Evolutionary conservation across 2,329 filamentous ascomycete species (phyloP), one percentile per base, ranked within the genome.

Genomic region (Paraphaeosphaeria minitans): DNA sequence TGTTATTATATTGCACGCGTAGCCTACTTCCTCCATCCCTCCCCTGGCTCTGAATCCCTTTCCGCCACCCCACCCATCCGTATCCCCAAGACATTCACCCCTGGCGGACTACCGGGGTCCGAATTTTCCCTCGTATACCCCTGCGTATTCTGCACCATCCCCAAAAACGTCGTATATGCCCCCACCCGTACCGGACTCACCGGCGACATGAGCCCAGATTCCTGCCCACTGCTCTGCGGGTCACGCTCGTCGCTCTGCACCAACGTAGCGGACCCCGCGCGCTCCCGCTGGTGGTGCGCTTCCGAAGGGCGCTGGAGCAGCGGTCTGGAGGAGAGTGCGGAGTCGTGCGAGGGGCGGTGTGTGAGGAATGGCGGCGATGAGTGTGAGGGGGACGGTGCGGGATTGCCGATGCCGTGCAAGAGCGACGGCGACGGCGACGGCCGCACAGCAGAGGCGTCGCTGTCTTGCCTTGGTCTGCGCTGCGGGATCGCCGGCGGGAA

Each of bases 401-500:
- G 5, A 16, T 19, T 33, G 27, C 45, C 14, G 45, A 14, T 8
- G 16, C 14, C 16, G 5, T 46, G 48, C 24, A 52, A 53, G 13
- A 33, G 49, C 43, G 50, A 55, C 31, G 14, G 53, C 43, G 50
- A 55, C 31, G 14, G 53, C 24, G 16, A 46, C 27, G 33, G 52
- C 19, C 19, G 42, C 24, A 16, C 27, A 42, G 55, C 14, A 10
- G 59, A 66, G 14, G 59, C 48, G 16, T 63, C 66, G 41, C 63
- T 67, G 24, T 60, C 63, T 1, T 62, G 51, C 8, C 65, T 58
- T 4, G 51, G 59, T 12, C 59, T 61, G 3, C 53, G 52, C 2
- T 47, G 56, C 0, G 63, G 52, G 22, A 64, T 61, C 1, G 67
- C 59, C 4, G 60, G 65, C 1, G 67, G 66, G 22, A 68, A 70